Base-by-base conservation (phyloP, 805 yeast species). In the Kodamaea hsintzibuensis region DNA sequence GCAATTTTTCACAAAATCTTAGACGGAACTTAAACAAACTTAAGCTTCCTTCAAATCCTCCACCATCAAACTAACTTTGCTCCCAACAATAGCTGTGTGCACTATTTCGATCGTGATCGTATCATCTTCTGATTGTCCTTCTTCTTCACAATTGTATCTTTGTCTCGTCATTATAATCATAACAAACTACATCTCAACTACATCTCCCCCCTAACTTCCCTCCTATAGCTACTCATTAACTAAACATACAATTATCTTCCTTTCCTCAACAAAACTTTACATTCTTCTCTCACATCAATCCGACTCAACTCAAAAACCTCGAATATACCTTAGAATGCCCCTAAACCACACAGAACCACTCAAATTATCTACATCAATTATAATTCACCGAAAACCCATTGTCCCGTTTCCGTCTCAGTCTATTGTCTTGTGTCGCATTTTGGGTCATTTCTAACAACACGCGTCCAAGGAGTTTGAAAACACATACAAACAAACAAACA, bases 401-500 rank as follows among this genome's bases (percentile, higher is more conserved):
- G 35, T 30, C 35, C 35, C 35, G 35, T 30, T 30, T 30, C 13
- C 35, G 35, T 30, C 35, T 30, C 35, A 30, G 35, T 30, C 42
- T 38, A 38, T 40, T 40, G 44, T 40, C 44, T 16, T 30, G 35
- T 30, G 35, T 30, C 35, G 35, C 35, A 30, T 40, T 40, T 40
- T 22, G 25, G 25, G 44, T 17, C 44, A 38, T 7, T 30, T 30
- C 40, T 18, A 27, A 35, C 14, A 19, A 16, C 18, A 47, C 49
- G 49, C 49, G 49, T 47, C 49, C 40, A 33, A 47, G 49, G 49
- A 47, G 49, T 22, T 22, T 16, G 38, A 33, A 33, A 16, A 37
- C 19, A 47, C 42, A 16, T 35, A 47, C 37, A 35, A 19, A 47
- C 17, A 47, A 47, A 38, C 42, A 37, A 47, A 35, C 40, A 37